These are phyloP conservation scores for Prunella vulgaris DNA, from an alignment of 257 asterid genomes.

Conservation along the genomic window DNA sequence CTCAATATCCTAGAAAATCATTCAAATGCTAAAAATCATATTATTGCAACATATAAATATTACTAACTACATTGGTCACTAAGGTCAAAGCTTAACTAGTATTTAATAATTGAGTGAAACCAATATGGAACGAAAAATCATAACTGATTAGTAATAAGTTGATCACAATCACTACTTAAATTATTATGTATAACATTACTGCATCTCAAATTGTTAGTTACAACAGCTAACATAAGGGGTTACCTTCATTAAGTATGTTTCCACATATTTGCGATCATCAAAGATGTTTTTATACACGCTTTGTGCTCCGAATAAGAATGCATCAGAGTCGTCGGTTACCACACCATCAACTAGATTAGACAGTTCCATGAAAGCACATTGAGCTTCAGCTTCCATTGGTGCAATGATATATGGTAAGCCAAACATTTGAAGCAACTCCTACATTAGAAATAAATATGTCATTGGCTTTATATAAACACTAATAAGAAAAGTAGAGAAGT, in stretches of 20 bases:
- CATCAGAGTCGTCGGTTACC: conserved; percentile 95
- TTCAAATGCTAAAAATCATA: conserved; percentile 20
- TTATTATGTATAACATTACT: background rate
- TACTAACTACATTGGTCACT: background rate
- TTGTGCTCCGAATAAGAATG: conserved; percentile 85
- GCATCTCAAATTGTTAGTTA: background rate
- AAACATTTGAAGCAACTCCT: conserved; percentile 99
- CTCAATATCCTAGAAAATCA: conserved; percentile 65
- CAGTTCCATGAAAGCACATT: conserved; percentile 90
- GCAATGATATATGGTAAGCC: conserved; percentile 94
- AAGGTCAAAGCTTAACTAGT: background rate
- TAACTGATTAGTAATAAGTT: too few species aligned
- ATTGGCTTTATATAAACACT: conserved; percentile 4
- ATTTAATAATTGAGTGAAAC: too few species aligned
- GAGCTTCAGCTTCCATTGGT: conserved; percentile 99
- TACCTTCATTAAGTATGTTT: conserved; percentile 94
- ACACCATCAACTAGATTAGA: conserved; percentile 89
- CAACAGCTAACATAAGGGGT: background rate
- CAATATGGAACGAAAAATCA: too few species aligned
- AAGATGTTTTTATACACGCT: conserved; percentile 88
- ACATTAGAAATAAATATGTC: conserved; percentile 2
- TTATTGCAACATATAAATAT: background rate
- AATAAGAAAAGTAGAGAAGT: too few species aligned
- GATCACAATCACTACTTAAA: too few species aligned
- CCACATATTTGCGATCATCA: conserved; percentile 96